A percentile compares a stretch with the other conserved stretches of the same genome.
phyloP scores from a whole-genome alignment of 169 alveolate species.

The Babesia sp. region DNA sequence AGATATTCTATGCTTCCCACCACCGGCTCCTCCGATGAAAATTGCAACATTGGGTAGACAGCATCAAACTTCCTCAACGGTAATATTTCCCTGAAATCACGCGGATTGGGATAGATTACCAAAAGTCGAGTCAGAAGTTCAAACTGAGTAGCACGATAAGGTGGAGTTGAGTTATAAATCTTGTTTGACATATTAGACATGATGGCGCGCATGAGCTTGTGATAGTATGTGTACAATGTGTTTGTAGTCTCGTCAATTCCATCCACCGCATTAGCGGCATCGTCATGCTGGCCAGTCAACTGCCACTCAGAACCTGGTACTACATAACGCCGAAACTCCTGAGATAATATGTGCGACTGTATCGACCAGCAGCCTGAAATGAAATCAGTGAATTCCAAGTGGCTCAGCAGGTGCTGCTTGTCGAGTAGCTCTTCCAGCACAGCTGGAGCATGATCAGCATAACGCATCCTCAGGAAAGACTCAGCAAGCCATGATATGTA shows the following conservation, averaged over 20 bases:
- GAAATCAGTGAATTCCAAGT: constrained; percentile 75
- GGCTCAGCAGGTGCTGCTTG: constrained; percentile 64
- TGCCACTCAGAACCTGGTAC: constrained; percentile 33
- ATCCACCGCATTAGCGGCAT: not conserved
- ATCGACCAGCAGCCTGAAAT: constrained; percentile 70
- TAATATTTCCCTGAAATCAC: constrained; percentile 50
- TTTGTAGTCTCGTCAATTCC: constrained; percentile 33
- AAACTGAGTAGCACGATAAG: constrained; percentile 75
- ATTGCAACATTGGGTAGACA: constrained; percentile 38
- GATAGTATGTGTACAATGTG: constrained; percentile 64
- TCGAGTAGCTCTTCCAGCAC: constrained; percentile 71
- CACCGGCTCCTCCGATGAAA: not conserved
- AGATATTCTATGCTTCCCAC: constrained; percentile 21
- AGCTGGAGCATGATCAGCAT: constrained; percentile 62
- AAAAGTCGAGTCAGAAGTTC: constrained; percentile 73
- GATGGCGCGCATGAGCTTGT: constrained; percentile 56
- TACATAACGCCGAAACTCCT: constrained; percentile 1
- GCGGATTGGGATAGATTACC: constrained; percentile 66
- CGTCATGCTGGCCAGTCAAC: not conserved
- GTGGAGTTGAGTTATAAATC: constrained; percentile 75
- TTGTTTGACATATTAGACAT: constrained; percentile 60
- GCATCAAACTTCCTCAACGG: constrained; percentile 60
- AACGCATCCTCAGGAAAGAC: constrained; percentile 68
- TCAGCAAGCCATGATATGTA: constrained; percentile 77
- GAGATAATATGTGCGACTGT: constrained; percentile 69